These are phyloP conservation scores for Calonectria hongkongensis DNA, from an alignment of 2,329 filamentous ascomycete species.

Conservation along the genomic window DNA sequence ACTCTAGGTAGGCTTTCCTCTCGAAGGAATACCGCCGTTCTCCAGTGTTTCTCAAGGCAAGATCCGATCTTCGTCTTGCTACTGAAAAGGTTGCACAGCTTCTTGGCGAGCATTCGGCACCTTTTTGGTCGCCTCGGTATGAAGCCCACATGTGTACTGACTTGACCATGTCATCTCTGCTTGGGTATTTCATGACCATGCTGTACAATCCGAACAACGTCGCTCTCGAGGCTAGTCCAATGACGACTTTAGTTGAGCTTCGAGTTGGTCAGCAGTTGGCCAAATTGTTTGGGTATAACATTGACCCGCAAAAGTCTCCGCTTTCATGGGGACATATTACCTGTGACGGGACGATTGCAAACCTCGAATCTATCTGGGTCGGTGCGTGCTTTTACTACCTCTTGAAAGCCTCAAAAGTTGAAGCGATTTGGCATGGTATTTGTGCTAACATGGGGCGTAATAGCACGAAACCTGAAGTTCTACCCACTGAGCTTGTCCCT, in stretches of 20 bases:
- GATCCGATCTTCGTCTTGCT: constrained; percentile 58
- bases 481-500: constrained; percentile 63
- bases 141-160: constrained; percentile 68
- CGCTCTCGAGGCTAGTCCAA: constrained; percentile 66
- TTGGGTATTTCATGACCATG: constrained; percentile 70
- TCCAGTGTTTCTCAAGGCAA: constrained; percentile 58
- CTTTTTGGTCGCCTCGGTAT: constrained; percentile 68
- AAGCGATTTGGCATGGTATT: background rate
- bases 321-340: constrained; percentile 67
- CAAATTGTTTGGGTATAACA: constrained; percentile 66
- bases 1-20: constrained; percentile 57
- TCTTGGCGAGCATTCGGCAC: constrained; percentile 65
- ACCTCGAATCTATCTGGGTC: constrained; percentile 68
- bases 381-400: constrained; percentile 42
- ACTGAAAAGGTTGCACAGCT: constrained; percentile 60
- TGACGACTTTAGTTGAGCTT: constrained; percentile 66
- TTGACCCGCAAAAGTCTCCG: constrained; percentile 53
- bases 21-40: constrained; percentile 59
- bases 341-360: constrained; percentile 67
- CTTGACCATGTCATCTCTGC: constrained; percentile 63
- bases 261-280: constrained; percentile 67
- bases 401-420: background rate
- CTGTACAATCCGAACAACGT: constrained; percentile 71
- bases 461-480: constrained; percentile 68
- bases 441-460: constrained; percentile 37